A percentile compares a stretch with the other conserved stretches of the same genome.
These are phyloP conservation scores for Colletotrichum lupini DNA, from an alignment of 2,329 filamentous ascomycete genomes.

Conservation along the genomic window DNA sequence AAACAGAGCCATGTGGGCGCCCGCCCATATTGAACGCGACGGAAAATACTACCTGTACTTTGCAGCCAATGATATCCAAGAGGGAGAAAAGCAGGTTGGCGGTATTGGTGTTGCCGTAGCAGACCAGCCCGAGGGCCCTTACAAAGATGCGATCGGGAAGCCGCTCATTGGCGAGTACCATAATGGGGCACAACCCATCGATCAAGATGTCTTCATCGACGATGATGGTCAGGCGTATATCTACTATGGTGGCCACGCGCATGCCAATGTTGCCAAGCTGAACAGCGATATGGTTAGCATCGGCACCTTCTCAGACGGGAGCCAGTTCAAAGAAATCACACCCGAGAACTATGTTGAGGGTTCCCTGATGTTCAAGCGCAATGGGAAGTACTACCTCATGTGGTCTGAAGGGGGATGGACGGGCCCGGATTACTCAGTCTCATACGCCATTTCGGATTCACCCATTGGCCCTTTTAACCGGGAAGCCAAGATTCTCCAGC, in stretches of 20 bases:
- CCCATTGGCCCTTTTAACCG: too few relatives aligned
- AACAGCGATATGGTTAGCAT: too few relatives aligned
- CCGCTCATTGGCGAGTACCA: slow-evolving; percentile 55
- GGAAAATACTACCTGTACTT: slow-evolving; percentile 75
- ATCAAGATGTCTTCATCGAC: slow-evolving; percentile 71
- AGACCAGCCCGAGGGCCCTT: slow-evolving; percentile 60
- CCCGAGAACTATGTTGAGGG: too few relatives aligned
- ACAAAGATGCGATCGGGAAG: slow-evolving; percentile 64
- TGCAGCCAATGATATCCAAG: slow-evolving; percentile 59
- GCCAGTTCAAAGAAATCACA: too few relatives aligned
- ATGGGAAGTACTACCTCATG: too few relatives aligned
- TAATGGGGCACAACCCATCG: slow-evolving; percentile 60
- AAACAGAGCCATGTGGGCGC: slow-evolving; percentile 73
- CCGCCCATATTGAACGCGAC: slow-evolving; percentile 67
- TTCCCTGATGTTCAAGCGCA: too few relatives aligned
- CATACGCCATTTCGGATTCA: too few relatives aligned
- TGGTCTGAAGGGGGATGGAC: too few relatives aligned
- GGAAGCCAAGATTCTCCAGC: too few relatives aligned
- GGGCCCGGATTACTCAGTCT: too few relatives aligned
- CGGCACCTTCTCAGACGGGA: too few relatives aligned
- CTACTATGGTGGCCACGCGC: slow-evolving; percentile 66
- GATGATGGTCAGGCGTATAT: slow-evolving; percentile 67
- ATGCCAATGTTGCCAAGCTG: slow-evolving; percentile 52
- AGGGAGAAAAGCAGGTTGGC: slow-evolving; percentile 60
- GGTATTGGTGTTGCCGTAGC: too few relatives aligned